Evolutionary conservation across 1,139 yeast species (phyloP).

Genomic region (Trichomonascaceae sp.): DNA sequence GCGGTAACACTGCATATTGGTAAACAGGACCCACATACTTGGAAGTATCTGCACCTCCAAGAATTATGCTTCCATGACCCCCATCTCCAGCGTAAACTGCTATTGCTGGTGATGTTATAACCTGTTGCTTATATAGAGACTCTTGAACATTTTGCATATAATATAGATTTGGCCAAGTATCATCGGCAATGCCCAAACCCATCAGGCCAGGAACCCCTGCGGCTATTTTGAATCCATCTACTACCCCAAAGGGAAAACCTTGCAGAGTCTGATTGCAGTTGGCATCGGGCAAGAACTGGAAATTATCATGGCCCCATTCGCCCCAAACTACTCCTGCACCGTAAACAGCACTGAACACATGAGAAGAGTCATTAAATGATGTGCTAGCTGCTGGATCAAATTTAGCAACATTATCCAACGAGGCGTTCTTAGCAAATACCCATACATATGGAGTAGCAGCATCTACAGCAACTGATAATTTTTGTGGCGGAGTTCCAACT

Average conservation of each 20-base stretch:
- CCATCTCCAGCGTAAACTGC: conserved; percentile 38
- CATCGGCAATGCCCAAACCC: conserved; percentile 30
- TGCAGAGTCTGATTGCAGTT: conserved; percentile 36
- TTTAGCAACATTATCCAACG: conserved; percentile 26
- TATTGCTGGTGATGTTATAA: conserved; percentile 49
- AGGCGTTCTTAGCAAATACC: conserved; percentile 33
- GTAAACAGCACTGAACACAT: conserved; percentile 42
- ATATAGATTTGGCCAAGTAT: conserved; percentile 17
- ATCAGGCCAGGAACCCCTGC: conserved; percentile 33
- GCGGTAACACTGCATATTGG: conserved; percentile 20
- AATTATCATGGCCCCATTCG: conserved; percentile 55
- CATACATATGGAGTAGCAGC: conserved; percentile 41
- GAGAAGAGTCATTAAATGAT: conserved; percentile 19
- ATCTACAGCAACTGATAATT: conserved; percentile 32
- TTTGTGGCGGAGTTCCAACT: conserved; percentile 32
- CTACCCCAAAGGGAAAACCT: conserved; percentile 46
- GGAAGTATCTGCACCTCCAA: conserved; percentile 38
- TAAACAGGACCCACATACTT: conserved; percentile 34
- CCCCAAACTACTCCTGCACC: conserved; percentile 66
- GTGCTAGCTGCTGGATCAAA: conserved; percentile 32
- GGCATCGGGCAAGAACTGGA: conserved; percentile 37
- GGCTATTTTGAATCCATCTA: conserved; percentile 23
- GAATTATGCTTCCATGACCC: conserved; percentile 34
- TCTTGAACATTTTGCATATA: conserved; percentile 55
- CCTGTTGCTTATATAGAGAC: conserved; percentile 48